Evolutionary conservation across 441 rosid species (phyloP).

Genomic region (Euphorbia neoarborescens): DNA sequence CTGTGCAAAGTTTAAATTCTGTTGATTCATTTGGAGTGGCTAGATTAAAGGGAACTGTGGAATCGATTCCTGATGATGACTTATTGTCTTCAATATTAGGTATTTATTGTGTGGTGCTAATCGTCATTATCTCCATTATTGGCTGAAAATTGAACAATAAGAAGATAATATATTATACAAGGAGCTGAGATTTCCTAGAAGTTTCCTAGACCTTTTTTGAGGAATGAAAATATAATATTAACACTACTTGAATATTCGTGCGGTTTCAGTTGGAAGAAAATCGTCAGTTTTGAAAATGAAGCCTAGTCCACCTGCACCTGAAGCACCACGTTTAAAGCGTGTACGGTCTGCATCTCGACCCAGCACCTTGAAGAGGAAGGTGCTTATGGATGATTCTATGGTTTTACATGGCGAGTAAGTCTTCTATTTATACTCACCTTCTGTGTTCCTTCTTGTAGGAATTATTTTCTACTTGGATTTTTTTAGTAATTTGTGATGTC

Average conservation of each 20-base stretch:
- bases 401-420: slow-evolving; percentile 98
- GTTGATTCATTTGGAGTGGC: slow-evolving; percentile 58
- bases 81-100: slow-evolving; percentile 93
- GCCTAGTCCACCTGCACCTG: slow-evolving; percentile 58
- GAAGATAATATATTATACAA: too few relatives aligned
- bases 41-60: slow-evolving; percentile 47
- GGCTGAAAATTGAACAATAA: not conserved
- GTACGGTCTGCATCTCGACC: slow-evolving; percentile 46
- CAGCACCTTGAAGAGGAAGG: slow-evolving; percentile 76
- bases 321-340: slow-evolving; percentile 57
- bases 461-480: not conserved
- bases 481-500: not conserved
- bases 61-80: slow-evolving; percentile 88
- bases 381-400: slow-evolving; percentile 86
- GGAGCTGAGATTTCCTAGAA: not conserved
- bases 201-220: not conserved
- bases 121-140: not conserved
- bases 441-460: not conserved
- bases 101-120: slow-evolving; percentile 22
- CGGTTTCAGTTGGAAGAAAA: slow-evolving; percentile 72
- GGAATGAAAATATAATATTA: too few relatives aligned
- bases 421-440: not conserved
- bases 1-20: slow-evolving; percentile 59
- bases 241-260: too few relatives aligned
- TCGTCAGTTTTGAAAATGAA: slow-evolving; percentile 77